phyloP scores from a whole-genome alignment of 176 grass and related monocot genomes.

The Musa troglodytarum region DNA sequence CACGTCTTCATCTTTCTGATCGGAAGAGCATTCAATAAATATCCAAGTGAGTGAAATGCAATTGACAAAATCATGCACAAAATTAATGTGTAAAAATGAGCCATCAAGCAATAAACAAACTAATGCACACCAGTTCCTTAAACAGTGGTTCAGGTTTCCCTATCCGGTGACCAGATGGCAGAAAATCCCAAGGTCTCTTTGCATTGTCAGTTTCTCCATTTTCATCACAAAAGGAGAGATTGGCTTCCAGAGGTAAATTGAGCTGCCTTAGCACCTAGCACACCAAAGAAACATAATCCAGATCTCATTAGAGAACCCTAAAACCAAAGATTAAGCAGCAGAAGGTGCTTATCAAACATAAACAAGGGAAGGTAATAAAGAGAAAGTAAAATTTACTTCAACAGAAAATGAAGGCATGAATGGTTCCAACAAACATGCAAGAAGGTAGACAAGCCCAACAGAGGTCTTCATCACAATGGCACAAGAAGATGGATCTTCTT shows the following conservation, averaged over 20 bases:
- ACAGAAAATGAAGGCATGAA: slow-evolving; percentile 82
- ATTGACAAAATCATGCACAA: slow-evolving; percentile 8
- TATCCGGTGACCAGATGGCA: slow-evolving; percentile 74
- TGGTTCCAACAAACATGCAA: slow-evolving; percentile 83
- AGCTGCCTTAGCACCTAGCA: slow-evolving; percentile 59
- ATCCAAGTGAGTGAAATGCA: slow-evolving; percentile 1
- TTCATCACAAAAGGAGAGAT: slow-evolving; percentile 65
- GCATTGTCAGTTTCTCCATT: slow-evolving; percentile 57
- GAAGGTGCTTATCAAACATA: background rate
- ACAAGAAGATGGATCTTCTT: slow-evolving; percentile 61
- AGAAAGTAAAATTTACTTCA: slow-evolving; percentile 28
- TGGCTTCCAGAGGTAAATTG: slow-evolving; percentile 50
- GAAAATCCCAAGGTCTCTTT: slow-evolving; percentile 71
- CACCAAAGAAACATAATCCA: slow-evolving; percentile 6
- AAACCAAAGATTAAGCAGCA: background rate
- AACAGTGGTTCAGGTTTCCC: slow-evolving; percentile 75
- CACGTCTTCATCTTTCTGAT: slow-evolving; percentile 82
- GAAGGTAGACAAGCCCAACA: slow-evolving; percentile 78
- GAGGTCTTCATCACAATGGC: slow-evolving; percentile 92
- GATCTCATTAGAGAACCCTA: background rate
- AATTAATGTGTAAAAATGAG: background rate
- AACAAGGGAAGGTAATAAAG: background rate
- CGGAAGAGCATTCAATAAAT: slow-evolving; percentile 15
- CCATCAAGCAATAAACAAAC: slow-evolving; percentile 4
- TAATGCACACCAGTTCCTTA: slow-evolving; percentile 63